Percentiles rank a stretch among this genome's conserved stretches.
Conservation (phyloP, 768 basidiomycete species). For the Hericium coralloides region DNA sequence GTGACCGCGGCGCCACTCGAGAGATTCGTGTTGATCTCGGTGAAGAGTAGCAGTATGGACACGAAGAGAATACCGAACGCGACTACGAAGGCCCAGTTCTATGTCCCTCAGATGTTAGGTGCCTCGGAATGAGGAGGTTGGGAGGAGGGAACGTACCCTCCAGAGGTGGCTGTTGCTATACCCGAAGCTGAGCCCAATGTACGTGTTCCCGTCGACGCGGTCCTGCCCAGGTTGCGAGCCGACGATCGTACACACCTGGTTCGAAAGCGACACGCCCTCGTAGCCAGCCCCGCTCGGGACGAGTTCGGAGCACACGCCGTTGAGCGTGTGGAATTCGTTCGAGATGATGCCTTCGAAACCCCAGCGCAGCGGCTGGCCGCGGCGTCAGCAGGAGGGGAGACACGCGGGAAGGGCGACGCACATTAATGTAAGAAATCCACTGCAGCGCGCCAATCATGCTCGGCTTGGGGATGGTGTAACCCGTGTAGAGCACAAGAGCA, state of each 20-base stretch:
- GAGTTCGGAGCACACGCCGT: slow-evolving; percentile 50
- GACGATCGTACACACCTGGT: slow-evolving; percentile 71
- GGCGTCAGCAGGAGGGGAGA: slow-evolving; percentile 9
- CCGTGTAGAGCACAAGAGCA: slow-evolving; percentile 47
- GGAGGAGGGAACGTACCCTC: slow-evolving; percentile 25
- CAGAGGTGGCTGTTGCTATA: slow-evolving; percentile 40
- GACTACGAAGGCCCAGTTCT: slow-evolving; percentile 64
- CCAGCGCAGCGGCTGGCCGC: slow-evolving; percentile 50
- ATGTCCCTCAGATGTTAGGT: neutral
- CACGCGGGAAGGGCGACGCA: slow-evolving; percentile 17
- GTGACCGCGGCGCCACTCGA: slow-evolving; percentile 34
- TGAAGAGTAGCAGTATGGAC: slow-evolving; percentile 43
- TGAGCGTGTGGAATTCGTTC: slow-evolving; percentile 72
- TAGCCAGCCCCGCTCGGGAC: slow-evolving; percentile 60
- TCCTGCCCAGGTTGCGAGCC: slow-evolving; percentile 54
- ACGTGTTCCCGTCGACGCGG: slow-evolving; percentile 54
- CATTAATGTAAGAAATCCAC: slow-evolving; percentile 62
- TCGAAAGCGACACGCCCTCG: slow-evolving; percentile 39
- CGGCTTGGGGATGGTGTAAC: slow-evolving; percentile 50
- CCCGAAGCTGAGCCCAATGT: slow-evolving; percentile 34
- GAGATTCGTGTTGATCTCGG: slow-evolving; percentile 39
- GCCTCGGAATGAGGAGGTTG: neutral
- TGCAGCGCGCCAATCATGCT: slow-evolving; percentile 61
- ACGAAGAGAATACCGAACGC: slow-evolving; percentile 58
- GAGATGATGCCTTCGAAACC: slow-evolving; percentile 68